phyloP scores from a whole-genome alignment of 2,329 filamentous ascomycete genomes.

The Trichoderma polysporum region DNA sequence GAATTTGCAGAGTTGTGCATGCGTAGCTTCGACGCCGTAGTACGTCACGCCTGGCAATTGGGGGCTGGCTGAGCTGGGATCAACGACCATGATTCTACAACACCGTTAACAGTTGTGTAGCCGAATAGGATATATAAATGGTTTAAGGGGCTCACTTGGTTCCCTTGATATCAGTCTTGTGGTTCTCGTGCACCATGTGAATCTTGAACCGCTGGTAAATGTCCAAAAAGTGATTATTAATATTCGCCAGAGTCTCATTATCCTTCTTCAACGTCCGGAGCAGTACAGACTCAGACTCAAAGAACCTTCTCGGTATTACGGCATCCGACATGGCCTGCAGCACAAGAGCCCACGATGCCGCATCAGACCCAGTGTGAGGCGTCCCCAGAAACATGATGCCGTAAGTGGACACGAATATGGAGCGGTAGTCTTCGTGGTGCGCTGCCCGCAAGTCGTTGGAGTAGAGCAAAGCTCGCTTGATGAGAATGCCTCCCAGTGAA shows the following conservation, averaged over 20 bases:
- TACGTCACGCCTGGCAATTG: constrained; percentile 67
- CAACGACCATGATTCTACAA: constrained; percentile 63
- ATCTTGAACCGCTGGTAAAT: constrained; percentile 70
- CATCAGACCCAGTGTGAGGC: constrained; percentile 68
- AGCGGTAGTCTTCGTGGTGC: constrained; percentile 63
- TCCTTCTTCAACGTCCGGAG: constrained; percentile 70
- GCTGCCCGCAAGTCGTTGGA: constrained; percentile 60
- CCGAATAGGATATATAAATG: background rate
- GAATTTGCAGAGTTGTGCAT: constrained; percentile 72
- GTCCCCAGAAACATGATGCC: constrained; percentile 76
- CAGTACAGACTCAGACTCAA: constrained; percentile 67
- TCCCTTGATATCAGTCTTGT: constrained; percentile 67
- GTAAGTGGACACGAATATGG: constrained; percentile 72
- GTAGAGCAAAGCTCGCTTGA: constrained; percentile 68
- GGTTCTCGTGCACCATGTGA: constrained; percentile 74
- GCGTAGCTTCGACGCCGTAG: constrained; percentile 73
- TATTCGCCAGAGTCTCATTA: constrained; percentile 71
- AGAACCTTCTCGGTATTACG: constrained; percentile 63
- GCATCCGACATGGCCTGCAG: constrained; percentile 67
- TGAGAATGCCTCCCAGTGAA: constrained; percentile 69
- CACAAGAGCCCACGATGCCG: constrained; percentile 66
- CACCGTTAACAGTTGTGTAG: background rate
- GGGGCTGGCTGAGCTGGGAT: constrained; percentile 67
- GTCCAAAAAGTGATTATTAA: constrained; percentile 71
- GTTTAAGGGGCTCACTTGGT: constrained; percentile 45